A percentile compares a stretch with the other conserved stretches of the same genome.
Evolutionary conservation across 495 filamentous ascomycete species (phyloP).

Genomic region (Annulohypoxylon stygium): DNA sequence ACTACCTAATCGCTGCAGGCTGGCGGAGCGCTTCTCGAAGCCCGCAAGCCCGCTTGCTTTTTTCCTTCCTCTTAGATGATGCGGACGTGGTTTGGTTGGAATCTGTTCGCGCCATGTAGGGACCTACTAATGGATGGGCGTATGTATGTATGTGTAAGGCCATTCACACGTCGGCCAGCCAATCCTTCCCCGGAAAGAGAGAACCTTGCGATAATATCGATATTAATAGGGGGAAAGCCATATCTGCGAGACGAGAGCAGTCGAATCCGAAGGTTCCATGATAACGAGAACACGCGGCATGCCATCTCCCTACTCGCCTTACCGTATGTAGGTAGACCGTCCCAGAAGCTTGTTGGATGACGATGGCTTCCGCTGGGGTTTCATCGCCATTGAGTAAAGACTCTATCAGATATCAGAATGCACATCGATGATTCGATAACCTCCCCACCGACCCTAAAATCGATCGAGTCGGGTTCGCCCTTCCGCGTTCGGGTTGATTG

Average conservation of each 20-base stretch:
- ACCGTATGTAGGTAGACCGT: conserved; percentile 20
- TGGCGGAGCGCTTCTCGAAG: conserved; percentile 26
- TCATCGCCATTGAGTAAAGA: conserved; percentile 29
- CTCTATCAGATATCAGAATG: conserved; percentile 45
- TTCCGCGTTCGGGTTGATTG: conserved; percentile 41
- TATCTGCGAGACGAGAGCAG: conserved; percentile 6
- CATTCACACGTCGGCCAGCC: conserved; percentile 19
- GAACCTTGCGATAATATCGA: conserved; percentile 21
- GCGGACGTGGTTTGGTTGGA: conserved; percentile 40
- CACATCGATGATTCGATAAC: conserved; percentile 43
- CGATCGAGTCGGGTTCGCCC: conserved; percentile 30
- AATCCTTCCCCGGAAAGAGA: conserved; percentile 32
- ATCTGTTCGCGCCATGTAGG: conserved; percentile 31
- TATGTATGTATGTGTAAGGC: conserved; percentile 32
- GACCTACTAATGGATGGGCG: conserved; percentile 14
- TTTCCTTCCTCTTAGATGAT: conserved; percentile 32
- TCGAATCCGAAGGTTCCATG: conserved; percentile 36
- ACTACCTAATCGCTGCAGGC: conserved; percentile 39
- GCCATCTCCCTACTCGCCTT: conserved; percentile 16
- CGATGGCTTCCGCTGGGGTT: conserved; percentile 25
- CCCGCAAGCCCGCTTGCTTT: conserved; percentile 30
- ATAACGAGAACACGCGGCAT: conserved; percentile 26
- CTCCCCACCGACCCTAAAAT: conserved; percentile 27
- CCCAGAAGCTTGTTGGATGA: conserved; percentile 14
- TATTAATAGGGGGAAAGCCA: conserved; percentile 15